Conservation (phyloP, 208 protist species). For the Balamuthia mandrillaris region DNA sequence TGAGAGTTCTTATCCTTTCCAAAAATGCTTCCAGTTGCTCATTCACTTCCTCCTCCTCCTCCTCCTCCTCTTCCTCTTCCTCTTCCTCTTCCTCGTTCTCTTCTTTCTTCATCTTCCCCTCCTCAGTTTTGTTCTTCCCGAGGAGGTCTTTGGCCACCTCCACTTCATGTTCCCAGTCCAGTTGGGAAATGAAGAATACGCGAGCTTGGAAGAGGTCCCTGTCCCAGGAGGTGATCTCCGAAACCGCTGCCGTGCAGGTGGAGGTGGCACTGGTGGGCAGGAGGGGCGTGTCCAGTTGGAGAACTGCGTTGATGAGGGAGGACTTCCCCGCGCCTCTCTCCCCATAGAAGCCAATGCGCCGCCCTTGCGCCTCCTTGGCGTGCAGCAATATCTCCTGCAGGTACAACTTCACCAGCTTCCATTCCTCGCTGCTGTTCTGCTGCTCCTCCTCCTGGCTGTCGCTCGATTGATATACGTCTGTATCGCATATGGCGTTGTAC, state of each 20-base stretch:
- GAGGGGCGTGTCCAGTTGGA: not conserved
- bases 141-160: not conserved
- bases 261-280: not conserved
- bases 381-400: not conserved
- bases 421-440: not conserved
- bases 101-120: too few relatives aligned
- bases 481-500: not conserved
- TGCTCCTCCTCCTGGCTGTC: not conserved
- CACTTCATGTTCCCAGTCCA: not conserved
- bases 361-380: not conserved
- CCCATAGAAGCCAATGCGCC: not conserved
- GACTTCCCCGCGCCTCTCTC: not conserved
- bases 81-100: too few relatives aligned
- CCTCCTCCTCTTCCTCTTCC: not conserved
- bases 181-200: not conserved
- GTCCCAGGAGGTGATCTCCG: constrained; percentile 11
- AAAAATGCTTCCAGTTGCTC: not conserved
- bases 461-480: too few relatives aligned
- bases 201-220: not conserved
- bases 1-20: not conserved
- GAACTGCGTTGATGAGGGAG: not conserved
- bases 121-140: too few relatives aligned
- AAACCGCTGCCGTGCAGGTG: not conserved
- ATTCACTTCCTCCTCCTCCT: not conserved
- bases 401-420: not conserved